Base-by-base conservation (phyloP, 805 yeast species). In the Cyberlindnera xylosilytica region DNA sequence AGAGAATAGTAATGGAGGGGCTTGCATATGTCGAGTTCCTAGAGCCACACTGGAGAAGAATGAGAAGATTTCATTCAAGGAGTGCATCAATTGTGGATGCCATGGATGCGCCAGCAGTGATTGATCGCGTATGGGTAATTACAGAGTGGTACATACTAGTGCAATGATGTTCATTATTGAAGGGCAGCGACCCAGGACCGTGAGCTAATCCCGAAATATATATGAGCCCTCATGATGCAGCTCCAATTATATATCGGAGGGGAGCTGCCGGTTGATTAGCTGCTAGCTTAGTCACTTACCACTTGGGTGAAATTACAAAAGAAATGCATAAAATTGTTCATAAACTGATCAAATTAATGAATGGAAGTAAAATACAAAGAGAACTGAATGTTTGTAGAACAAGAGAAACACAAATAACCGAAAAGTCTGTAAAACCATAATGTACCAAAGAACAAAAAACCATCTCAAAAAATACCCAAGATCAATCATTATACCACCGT, bases 11-110 rank as follows among this genome's bases (percentile, higher is more conserved):
- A 84, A 81, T 52, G 78, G 78, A 5, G 73, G 78, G 6, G 76
- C 88, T 0, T 89, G 97, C 62, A 78, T 89, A 17, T 89, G 97
- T 58, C 66, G 97, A 42, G 96, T 89, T 2, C 96, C 96, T 1
- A 40, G 38, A 50, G 73, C 73, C 2, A 76, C 71, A 4, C 57
- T 79, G 20, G 63, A 66, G 42, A 51, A 53, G 39, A 66, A 62
- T 48, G 64, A 57, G 18, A 50, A 55, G 6, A 51, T 55, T 7
- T 61, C 64, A 27, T 68, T 69, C 46, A 66, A 74, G 12, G 74
- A 81, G 50, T 87, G 95, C 60, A 72, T 83, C 6, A 84, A 81
- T 23, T 87, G 96, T 68, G 96, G 96, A 0, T 87, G 96, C 54
- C 67, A 73, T 46, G 96, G 96, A 6, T 87, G 96, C 59, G 77